Evolutionary conservation across 169 alveolate genomes (phyloP).

Genomic region (Cryptosporidium ubiquitum): DNA sequence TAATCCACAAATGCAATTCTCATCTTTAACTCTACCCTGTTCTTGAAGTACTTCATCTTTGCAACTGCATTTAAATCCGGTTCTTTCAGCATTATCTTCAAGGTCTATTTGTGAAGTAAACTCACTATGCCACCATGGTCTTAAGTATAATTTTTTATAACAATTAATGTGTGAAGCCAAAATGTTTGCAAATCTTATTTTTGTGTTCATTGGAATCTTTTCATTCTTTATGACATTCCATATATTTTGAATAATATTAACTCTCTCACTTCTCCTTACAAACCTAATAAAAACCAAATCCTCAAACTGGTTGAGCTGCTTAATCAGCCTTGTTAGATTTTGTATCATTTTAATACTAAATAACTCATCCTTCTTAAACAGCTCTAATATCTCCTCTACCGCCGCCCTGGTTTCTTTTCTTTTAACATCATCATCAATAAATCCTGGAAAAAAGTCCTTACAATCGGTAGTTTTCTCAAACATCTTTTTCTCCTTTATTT

Average conservation of each 20-base stretch:
- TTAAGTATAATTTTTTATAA: conserved; percentile 50
- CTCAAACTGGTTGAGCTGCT: conserved; percentile 28
- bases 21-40: not conserved
- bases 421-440: conserved; percentile 26
- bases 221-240: conserved; percentile 6
- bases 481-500: not conserved
- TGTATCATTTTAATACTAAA: not conserved
- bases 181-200: conserved; percentile 29
- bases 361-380: not conserved
- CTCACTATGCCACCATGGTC: conserved; percentile 52
- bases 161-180: conserved; percentile 32
- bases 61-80: not conserved
- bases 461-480: conserved; percentile 36
- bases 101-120: conserved; percentile 6
- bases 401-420: conserved; percentile 30
- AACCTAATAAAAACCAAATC: conserved; percentile 26
- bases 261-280: conserved; percentile 11
- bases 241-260: conserved; percentile 16
- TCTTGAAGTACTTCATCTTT: not conserved
- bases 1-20: conserved; percentile 53
- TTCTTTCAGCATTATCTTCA: not conserved
- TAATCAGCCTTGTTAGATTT: conserved; percentile 6
- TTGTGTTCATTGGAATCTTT: conserved; percentile 3
- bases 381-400: conserved; percentile 12
- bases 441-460: conserved; percentile 61